These are phyloP conservation scores for Suhomyces emberorum DNA, from an alignment of 805 yeast species.

Conservation along the genomic window DNA sequence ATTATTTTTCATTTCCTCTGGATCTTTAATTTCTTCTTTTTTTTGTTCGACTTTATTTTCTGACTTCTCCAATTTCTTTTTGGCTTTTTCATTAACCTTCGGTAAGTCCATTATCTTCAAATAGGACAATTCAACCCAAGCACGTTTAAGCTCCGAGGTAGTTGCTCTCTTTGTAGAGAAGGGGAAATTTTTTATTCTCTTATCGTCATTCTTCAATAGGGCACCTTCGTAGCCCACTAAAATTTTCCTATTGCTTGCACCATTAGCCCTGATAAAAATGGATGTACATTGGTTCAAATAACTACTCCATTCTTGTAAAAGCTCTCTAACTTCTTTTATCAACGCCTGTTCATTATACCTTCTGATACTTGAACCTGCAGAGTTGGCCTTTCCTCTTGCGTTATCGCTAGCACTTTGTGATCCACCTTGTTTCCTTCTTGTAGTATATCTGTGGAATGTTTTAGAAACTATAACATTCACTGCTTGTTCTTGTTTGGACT, in stretches of 20 bases:
- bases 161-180: constrained; percentile 91
- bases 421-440: constrained; percentile 97
- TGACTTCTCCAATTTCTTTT: constrained; percentile 12
- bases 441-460: constrained; percentile 91
- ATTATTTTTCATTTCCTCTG: constrained; percentile 36
- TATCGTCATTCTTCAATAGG: constrained; percentile 50
- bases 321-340: constrained; percentile 68
- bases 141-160: constrained; percentile 68
- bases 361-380: constrained; percentile 90
- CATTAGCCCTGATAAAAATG: constrained; percentile 79
- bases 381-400: constrained; percentile 88
- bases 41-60: not conserved
- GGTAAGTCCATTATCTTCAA: constrained; percentile 57
- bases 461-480: constrained; percentile 71
- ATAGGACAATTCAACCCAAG: constrained; percentile 78
- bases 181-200: constrained; percentile 69
- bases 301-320: constrained; percentile 63
- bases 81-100: constrained; percentile 29
- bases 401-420: constrained; percentile 90
- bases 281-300: constrained; percentile 59
- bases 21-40: constrained; percentile 16
- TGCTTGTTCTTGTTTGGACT: constrained; percentile 54
- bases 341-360: constrained; percentile 87
- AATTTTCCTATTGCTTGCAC: constrained; percentile 60
- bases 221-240: constrained; percentile 67